Conservation (phyloP, 441 rosid species). For the Theobroma grandiflorum region DNA sequence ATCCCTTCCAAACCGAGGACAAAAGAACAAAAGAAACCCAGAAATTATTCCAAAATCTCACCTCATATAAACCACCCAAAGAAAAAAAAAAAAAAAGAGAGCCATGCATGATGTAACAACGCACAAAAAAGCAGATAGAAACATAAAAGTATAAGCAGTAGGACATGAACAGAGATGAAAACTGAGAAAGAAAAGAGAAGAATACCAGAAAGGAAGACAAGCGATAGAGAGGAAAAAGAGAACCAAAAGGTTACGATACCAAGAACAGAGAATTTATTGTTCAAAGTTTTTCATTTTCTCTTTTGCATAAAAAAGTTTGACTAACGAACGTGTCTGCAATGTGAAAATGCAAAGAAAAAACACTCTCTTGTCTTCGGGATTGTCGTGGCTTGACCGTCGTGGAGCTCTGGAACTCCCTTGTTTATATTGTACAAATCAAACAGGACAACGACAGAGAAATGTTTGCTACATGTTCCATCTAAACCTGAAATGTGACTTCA, state of each 20-base stretch:
- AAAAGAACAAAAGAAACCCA: neutral
- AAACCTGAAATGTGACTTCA: too few species aligned
- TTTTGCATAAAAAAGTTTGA: neutral
- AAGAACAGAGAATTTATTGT: neutral
- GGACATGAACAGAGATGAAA: neutral
- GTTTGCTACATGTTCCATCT: too few species aligned
- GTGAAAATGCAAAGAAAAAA: neutral
- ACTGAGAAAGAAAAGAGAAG: neutral
- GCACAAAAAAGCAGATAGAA: neutral
- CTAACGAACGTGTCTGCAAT: neutral
- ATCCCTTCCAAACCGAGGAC: conserved; percentile 11
- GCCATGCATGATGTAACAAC: neutral
- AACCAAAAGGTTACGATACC: neutral
- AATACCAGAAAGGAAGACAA: conserved; percentile 12
- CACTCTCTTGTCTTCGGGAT: neutral
- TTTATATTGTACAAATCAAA: neutral
- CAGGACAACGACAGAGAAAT: too few species aligned
- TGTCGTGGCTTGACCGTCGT: neutral
- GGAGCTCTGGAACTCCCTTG: neutral
- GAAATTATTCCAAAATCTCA: conserved; percentile 2
- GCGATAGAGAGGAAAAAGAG: neutral
- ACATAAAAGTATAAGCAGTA: neutral
- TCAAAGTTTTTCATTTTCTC: neutral
- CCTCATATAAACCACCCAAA: neutral
- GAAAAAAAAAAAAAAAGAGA: neutral